phyloP scores from a whole-genome alignment of 2,329 filamentous ascomycete genomes.

The Neocucurbitaria cava region DNA sequence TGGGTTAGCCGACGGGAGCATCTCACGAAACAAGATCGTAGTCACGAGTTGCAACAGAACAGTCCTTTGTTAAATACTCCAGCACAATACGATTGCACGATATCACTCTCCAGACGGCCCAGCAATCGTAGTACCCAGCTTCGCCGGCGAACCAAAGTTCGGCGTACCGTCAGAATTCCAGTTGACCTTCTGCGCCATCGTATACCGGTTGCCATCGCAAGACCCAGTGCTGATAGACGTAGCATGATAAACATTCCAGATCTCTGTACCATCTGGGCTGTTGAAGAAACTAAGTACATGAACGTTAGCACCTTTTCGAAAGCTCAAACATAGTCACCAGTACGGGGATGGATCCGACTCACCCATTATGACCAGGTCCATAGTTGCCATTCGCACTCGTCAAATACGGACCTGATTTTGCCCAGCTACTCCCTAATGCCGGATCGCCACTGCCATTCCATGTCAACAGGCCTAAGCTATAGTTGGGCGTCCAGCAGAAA shows the following conservation, averaged over 20 bases:
- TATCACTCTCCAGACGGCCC: conserved; percentile 47
- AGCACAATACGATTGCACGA: background rate
- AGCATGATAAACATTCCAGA: conserved; percentile 65
- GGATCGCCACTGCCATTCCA: conserved; percentile 61
- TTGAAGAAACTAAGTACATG: conserved; percentile 62
- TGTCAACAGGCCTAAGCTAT: conserved; percentile 61
- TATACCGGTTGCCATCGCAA: conserved; percentile 63
- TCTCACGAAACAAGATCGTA: no score
- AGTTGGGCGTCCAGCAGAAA: conserved; percentile 64
- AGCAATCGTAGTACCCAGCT: conserved; percentile 37
- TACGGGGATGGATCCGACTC: conserved; percentile 4
- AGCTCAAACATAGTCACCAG: background rate
- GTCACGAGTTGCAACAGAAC: background rate
- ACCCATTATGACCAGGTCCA: conserved; percentile 63
- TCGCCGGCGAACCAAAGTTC: conserved; percentile 55
- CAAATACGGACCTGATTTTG: conserved; percentile 61
- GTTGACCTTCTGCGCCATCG: conserved; percentile 60
- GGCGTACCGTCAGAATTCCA: conserved; percentile 60
- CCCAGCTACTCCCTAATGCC: conserved; percentile 54
- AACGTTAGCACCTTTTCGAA: background rate
- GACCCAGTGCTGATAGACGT: conserved; percentile 57
- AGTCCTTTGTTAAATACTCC: no score
- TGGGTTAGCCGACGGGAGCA: no score
- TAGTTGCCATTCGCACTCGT: conserved; percentile 63
- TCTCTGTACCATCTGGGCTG: conserved; percentile 62